phyloP scores from a whole-genome alignment of 805 yeast species.

The Lachancea thermotolerans region DNA sequence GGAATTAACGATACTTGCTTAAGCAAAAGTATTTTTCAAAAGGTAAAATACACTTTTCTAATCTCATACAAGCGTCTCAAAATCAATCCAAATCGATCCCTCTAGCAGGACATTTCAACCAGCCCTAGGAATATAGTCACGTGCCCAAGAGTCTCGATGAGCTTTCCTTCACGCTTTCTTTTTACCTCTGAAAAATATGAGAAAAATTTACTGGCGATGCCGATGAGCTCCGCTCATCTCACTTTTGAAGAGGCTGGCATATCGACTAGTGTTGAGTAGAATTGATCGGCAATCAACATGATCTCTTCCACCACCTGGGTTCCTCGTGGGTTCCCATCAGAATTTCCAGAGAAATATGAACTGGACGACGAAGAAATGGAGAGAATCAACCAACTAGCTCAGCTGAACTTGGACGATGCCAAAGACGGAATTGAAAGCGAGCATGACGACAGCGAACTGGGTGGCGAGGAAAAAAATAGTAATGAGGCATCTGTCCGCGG shows the following conservation, averaged over 20 bases:
- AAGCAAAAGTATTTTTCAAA: no score
- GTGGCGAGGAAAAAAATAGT: slow-evolving; percentile 12
- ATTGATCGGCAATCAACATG: slow-evolving; percentile 38
- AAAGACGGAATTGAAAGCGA: slow-evolving; percentile 50
- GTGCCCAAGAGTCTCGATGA: neutral
- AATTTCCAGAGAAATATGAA: slow-evolving; percentile 84
- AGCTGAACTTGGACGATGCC: slow-evolving; percentile 74
- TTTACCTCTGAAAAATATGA: neutral
- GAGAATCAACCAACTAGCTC: slow-evolving; percentile 79
- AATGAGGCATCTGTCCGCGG: slow-evolving; percentile 8
- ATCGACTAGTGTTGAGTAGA: neutral
- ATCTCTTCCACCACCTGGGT: slow-evolving; percentile 93
- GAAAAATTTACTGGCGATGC: neutral
- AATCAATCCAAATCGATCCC: no score
- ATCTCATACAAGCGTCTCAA: no score
- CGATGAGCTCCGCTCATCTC: neutral
- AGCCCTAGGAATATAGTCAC: no score
- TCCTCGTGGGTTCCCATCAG: slow-evolving; percentile 91
- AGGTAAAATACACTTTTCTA: no score
- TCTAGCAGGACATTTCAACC: no score
- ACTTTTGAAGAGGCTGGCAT: neutral
- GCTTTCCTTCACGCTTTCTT: neutral
- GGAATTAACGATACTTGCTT: no score
- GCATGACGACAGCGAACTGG: slow-evolving; percentile 25
- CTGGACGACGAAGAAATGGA: slow-evolving; percentile 89